A percentile compares a stretch with the other conserved stretches of the same genome.
phyloP scores from a whole-genome alignment of 202 grass and related monocot genomes.

The Carex arenaria region DNA sequence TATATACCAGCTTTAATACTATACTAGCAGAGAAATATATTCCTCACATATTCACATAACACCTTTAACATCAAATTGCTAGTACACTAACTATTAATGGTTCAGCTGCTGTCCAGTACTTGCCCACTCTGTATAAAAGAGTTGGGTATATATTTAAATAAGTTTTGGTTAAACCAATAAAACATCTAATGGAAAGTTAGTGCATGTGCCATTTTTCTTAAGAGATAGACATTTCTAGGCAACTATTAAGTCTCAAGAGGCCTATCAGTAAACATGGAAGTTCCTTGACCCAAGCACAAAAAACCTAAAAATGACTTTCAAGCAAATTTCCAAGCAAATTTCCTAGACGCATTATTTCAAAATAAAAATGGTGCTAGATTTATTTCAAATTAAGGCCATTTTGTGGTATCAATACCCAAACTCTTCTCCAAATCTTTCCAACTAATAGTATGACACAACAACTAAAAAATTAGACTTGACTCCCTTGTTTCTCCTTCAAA shows the following conservation, averaged over 20 bases:
- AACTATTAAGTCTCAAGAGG: not conserved
- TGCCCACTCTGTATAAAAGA: not conserved
- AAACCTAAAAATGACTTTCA: not conserved
- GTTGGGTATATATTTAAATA: not conserved
- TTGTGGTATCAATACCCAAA: not conserved
- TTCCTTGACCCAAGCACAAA: not conserved
- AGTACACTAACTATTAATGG: not conserved
- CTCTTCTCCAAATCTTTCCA: not conserved
- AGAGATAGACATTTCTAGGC: not conserved
- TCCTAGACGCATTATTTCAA: not conserved
- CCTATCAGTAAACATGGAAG: not conserved
- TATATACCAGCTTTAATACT: not conserved
- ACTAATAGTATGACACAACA: not conserved
- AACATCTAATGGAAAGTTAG: not conserved
- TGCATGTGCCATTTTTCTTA: not conserved
- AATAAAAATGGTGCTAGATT: not conserved
- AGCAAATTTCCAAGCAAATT: not conserved
- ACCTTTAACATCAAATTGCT: not conserved
- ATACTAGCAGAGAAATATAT: not conserved
- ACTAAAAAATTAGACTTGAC: no score
- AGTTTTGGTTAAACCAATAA: not conserved
- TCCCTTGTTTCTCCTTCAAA: no score
- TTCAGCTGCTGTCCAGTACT: not conserved
- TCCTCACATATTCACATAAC: not conserved
- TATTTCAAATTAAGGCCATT: slow-evolving; percentile 4